Evolutionary conservation across 345 rosid species (phyloP), one percentile per base, ranked within the genome.

Genomic region (Eucalyptus globulus): DNA sequence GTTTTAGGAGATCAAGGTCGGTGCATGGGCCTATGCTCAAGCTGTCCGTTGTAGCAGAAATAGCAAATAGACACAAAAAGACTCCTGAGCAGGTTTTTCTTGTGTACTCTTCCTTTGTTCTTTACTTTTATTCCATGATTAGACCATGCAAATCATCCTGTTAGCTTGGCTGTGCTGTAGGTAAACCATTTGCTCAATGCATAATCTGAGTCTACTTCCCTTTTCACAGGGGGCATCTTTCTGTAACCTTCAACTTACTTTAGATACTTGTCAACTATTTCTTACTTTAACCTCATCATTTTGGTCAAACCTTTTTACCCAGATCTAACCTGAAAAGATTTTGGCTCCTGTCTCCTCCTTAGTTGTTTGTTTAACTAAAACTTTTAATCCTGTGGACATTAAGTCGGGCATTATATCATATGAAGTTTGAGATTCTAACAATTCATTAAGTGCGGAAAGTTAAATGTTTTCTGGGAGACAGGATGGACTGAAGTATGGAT

Each of bases 11-110:
- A 92, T 94, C 96, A 86, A 90, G 94, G 92, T 94, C 96, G 11
- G 96, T 93, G 17, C 96, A 94, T 88, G 96, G 95, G 62, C 96
- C 96, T 26, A 94, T 94, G 96, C 92, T 94, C 86, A 94, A 94
- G 91, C 90, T 94, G 92, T 93, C 95, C 13, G 93, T 92, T 14
- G 96, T 94, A 14, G 90, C 93, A 60, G 94, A 93, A 90, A 93
- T 93, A 89, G 96, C 96, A 31, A 92, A 93, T 83, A 90, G 89
- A 72, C 94, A 91, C 91, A 89, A 89, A 88, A 94, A 93, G 91
- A 94, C 96, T 51, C 93, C 96, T 40, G 96, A 94, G 89, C 96
- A 94, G 96, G 96, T 93, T 92, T 85, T 87, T 65, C 76, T 53
- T 21, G 45, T 76, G 83, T 76, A 11, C 47, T 21, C 21, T 60